Base-by-base conservation (phyloP, 768 basidiomycete species). In the Goffeauzyma gilvescens region DNA sequence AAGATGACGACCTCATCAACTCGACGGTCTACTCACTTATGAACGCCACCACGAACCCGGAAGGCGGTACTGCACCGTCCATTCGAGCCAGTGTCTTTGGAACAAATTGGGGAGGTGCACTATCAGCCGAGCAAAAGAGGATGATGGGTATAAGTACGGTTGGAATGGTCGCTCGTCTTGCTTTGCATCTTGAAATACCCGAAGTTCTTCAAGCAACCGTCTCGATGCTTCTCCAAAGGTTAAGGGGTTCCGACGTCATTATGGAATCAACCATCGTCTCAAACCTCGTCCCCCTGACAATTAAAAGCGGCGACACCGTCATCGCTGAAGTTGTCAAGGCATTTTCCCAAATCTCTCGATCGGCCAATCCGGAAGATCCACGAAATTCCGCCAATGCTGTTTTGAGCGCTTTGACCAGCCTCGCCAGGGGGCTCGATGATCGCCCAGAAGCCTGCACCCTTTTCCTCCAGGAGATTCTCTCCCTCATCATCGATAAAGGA, bases 11-110 rank as follows among this genome's bases (percentile, higher is more conserved):
- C 57, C 72, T 86, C 27, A 72, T 82, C 58, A 78, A 87, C 74
- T 95, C 89, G 3, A 84, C 87, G 52, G 80, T 95, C 76, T 95
- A 96, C 62, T 93, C 90, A 4, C 72, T 96, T 10, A 71, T 96
- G 46, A 95, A 96, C 59, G 81, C 82, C 60, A 79, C 95, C 46
- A 76, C n/a, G n/a, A n/a, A 49, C 14, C 52, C 55, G 12, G 52
- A 49, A 7, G 35, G 43, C 12, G 55, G 52, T 5, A 39, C 52
- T 18, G 38, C n/a, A n/a, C n/a, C n/a, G 33, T 54, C 50, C 10
- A 35, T 28, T 18, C 32, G 26, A 5, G 48, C 49, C 9, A 34
- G 46, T 12, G 43, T 8, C n/a, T 34, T 17, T 14, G 33, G 8
- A 34, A 7, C 8, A 43, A 46, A 9, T 48, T n/a, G n/a, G n/a